Percentiles rank a stretch among this genome's conserved stretches.
Conservation (phyloP, 2,329 filamentous ascomycete genomes). For the Penicillium corylophilum region DNA sequence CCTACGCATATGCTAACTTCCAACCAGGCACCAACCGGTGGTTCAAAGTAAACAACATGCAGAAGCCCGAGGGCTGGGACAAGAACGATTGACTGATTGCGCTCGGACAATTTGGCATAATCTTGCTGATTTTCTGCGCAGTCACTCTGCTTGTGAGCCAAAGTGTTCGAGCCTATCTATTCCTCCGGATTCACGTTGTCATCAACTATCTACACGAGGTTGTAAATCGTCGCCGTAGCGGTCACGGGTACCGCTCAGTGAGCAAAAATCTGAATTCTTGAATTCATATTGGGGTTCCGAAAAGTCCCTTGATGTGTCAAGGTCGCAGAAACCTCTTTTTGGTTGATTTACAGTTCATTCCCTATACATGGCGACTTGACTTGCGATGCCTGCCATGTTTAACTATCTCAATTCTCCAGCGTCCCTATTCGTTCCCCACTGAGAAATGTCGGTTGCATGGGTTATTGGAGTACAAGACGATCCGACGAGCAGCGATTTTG, state of each 20-base stretch:
- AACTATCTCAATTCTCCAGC: slow-evolving; percentile 18
- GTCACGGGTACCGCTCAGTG: slow-evolving; percentile 8
- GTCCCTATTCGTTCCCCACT: slow-evolving; percentile 8
- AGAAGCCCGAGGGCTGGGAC: slow-evolving; percentile 84
- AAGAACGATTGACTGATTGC: slow-evolving; percentile 55
- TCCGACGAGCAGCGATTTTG: slow-evolving; percentile 10
- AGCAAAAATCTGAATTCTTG: neutral
- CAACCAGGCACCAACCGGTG: slow-evolving; percentile 75
- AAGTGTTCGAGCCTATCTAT: slow-evolving; percentile 18
- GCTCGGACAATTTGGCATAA: slow-evolving; percentile 21
- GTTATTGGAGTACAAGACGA: slow-evolving; percentile 18
- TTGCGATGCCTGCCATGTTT: slow-evolving; percentile 14
- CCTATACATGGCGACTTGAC: neutral
- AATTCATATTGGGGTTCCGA: neutral
- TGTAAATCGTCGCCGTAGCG: slow-evolving; percentile 6
- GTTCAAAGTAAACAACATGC: slow-evolving; percentile 76
- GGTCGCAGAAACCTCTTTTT: neutral
- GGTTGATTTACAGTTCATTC: neutral
- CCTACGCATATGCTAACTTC: slow-evolving; percentile 1
- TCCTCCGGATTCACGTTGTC: slow-evolving; percentile 8
- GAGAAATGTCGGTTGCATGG: slow-evolving; percentile 14
- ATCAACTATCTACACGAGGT: slow-evolving; percentile 8
- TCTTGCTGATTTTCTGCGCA: slow-evolving; percentile 18
- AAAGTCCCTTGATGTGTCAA: neutral
- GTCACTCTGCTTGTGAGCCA: slow-evolving; percentile 23